Evolutionary conservation across 73 alveolate species (phyloP).

Genomic region (Urostyla sp.): DNA sequence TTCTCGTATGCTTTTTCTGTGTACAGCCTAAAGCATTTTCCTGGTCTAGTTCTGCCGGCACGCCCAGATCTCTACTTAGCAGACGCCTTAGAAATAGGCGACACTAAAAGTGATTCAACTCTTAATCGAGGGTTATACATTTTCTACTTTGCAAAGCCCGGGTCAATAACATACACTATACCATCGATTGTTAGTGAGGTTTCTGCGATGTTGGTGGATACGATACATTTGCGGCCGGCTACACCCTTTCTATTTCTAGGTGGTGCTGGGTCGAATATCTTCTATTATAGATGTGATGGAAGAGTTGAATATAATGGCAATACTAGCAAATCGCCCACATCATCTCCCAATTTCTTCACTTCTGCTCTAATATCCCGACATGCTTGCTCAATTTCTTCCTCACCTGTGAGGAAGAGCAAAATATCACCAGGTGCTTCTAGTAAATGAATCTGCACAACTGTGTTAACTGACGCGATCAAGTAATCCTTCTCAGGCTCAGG

Average conservation of each 20-base stretch:
- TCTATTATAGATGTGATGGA: conserved; percentile 97
- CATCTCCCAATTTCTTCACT: conserved; percentile 82
- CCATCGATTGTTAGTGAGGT: conserved; percentile 99
- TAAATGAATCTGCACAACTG: conserved; percentile 95
- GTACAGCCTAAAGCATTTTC: conserved; percentile 99
- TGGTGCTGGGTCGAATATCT: conserved; percentile 99
- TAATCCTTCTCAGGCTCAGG: conserved; percentile 96
- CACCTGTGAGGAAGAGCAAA: conserved; percentile 98
- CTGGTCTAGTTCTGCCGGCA: conserved; percentile 99
- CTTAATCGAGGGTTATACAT: conserved; percentile 99
- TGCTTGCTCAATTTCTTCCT: conserved; percentile 98
- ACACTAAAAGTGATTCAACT: conserved; percentile 96
- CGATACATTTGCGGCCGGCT: conserved; percentile 95
- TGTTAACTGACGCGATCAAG: conserved; percentile 94
- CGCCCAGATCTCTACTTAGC: conserved; percentile 99
- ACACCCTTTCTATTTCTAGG: conserved; percentile 80
- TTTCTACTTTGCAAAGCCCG: conserved; percentile 98
- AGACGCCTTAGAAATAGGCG: conserved; percentile 98
- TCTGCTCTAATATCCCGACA: conserved; percentile 87
- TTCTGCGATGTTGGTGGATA: conserved; percentile 99
- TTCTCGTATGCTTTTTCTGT: conserved; percentile 95
- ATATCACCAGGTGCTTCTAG: conserved; percentile 97
- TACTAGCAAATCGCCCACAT: conserved; percentile 83
- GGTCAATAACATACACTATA: conserved; percentile 99
- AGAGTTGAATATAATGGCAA: conserved; percentile 97